Base-by-base conservation (phyloP, 495 filamentous ascomycete genomes). In the Penicillium angulare region DNA sequence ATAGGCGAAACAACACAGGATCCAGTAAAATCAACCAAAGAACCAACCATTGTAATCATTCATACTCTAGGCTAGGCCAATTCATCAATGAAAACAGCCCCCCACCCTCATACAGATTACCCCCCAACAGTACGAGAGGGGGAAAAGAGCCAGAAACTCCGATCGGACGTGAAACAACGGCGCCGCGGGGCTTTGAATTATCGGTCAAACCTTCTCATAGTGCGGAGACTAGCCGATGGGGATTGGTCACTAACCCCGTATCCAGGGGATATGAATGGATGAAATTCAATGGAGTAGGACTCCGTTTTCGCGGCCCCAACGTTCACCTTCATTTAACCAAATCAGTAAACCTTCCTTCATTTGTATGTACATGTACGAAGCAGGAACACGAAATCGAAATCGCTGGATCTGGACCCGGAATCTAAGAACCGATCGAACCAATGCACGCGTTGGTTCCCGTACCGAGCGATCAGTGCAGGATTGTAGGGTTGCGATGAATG, bases 351-450 rank as follows among this genome's bases (percentile, higher is more conserved):
- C 27, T 31, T 31, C 27, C 27, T 31, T 12, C 27, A 9, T 12
- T 12, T 31, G 8, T 31, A 9, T 31, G 27, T 31, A 9, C 27
- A 31, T 7, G 8, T 41, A 9, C 33, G 22, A n/a, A 8, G 21
- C 38, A 39, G 16, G 18, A 39, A 22, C 18, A 39, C 36, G n/a
- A 41, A 41, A 41, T 41, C 36, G n/a, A 41, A 41, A 41, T 41
- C 38, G 38, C 17, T 46, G 18, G 29, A 33, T 46, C 43, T 46
- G 27, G 43, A 31, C 43, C 43, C 43, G 26, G 40, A 43, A 23
- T 8, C 33, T 31, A 13, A 13, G 15, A 33, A 33, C 43, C 43
- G 43, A 45, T 45, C 43, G 43, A 45, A 32, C 21, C 38, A 22
- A 43, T 16, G 24, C 43, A 45, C 43, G 40, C 21, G 10, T 31